Conservation (phyloP, 495 filamentous ascomycete species). For the Hypoxylon crocopeplum region DNA sequence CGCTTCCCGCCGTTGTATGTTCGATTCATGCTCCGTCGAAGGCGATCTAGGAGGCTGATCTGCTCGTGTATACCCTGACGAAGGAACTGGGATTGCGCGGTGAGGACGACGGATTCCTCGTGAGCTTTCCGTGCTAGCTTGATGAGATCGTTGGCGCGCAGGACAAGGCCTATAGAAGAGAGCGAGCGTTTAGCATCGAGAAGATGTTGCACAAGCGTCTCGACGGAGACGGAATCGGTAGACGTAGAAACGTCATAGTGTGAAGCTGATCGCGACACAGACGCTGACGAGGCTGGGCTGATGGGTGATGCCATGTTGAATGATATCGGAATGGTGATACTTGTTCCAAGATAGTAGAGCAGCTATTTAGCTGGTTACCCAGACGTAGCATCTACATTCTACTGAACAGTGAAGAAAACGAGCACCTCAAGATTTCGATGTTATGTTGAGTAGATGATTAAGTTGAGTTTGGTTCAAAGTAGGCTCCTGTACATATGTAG, state of each 20-base stretch:
- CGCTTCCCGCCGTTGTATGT: conserved; percentile 54
- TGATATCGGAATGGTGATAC: conserved; percentile 1
- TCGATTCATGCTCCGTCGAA: conserved; percentile 66
- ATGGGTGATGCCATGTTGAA: conserved; percentile 33
- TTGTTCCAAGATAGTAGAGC: not conserved
- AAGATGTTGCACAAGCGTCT: conserved; percentile 80
- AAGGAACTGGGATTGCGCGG: conserved; percentile 79
- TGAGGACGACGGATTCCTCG: conserved; percentile 79
- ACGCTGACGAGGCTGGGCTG: conserved; percentile 34
- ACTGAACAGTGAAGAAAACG: not conserved
- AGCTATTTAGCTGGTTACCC: conserved; percentile 21
- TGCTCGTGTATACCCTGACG: conserved; percentile 76
- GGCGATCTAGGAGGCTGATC: conserved; percentile 68
- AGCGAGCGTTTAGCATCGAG: conserved; percentile 90
- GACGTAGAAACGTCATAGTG: conserved; percentile 20
- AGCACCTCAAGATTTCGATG: too few species aligned
- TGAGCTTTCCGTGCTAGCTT: conserved; percentile 74
- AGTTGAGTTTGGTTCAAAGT: too few species aligned
- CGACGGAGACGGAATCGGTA: conserved; percentile 58
- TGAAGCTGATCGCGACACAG: conserved; percentile 31
- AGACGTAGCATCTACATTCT: conserved; percentile 28
- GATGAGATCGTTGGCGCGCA: conserved; percentile 87
- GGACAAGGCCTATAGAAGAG: conserved; percentile 82
- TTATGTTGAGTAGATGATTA: too few species aligned
- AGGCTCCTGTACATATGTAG: too few species aligned